Base-by-base conservation (phyloP, 495 filamentous ascomycete genomes). In the Penicillium antarcticum region DNA sequence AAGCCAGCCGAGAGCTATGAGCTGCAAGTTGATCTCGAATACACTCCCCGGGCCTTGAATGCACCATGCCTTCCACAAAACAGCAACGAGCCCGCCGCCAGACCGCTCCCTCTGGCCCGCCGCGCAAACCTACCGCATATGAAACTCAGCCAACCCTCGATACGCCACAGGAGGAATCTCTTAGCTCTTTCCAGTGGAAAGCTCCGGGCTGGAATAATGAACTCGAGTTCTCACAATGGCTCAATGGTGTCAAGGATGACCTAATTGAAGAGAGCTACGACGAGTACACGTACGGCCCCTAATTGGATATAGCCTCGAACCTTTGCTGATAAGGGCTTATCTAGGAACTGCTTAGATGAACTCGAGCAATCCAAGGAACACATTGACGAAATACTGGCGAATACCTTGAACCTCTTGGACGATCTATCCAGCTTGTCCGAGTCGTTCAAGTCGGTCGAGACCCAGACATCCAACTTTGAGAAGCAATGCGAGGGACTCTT, bases 401-500 rank as follows among this genome's bases (percentile, higher is more conserved):
- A 87, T 59, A 88, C 91, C 3, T 79, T 86, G 45, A 80, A 77
- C 5, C 84, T 90, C 0, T 80, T 97, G 13, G 75, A 83, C 32
- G 76, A 90, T 31, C 77, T 99, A 21, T 82, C 85, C 19, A 82
- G 73, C 8, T 78, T 97, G 21, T 88, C 91, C 45, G 80, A 84
- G 56, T 89, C 90, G 21, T 99, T 97, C 70, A 81, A 80, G 52
- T 71, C 85, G 1, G 95, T 99, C 31, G 90, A 96, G 63, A 76
- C 80, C 12, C 92, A 97, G 71, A 97, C 94, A 1, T 88, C 88
- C 14, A 84, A 86, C 31, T 96, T 99, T 65, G 88, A 91, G 65
- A 85, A 86, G 44, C 90, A 92, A 68, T 97, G 92, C 65, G 89
- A 96, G 60, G 88, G 88, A 13, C 71, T 97, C 1, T 66, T 96